Evolutionary conservation across 2,329 filamentous ascomycete genomes (phyloP), one percentile per base, ranked within the genome.

Genomic region (Aureobasidium sp.): DNA sequence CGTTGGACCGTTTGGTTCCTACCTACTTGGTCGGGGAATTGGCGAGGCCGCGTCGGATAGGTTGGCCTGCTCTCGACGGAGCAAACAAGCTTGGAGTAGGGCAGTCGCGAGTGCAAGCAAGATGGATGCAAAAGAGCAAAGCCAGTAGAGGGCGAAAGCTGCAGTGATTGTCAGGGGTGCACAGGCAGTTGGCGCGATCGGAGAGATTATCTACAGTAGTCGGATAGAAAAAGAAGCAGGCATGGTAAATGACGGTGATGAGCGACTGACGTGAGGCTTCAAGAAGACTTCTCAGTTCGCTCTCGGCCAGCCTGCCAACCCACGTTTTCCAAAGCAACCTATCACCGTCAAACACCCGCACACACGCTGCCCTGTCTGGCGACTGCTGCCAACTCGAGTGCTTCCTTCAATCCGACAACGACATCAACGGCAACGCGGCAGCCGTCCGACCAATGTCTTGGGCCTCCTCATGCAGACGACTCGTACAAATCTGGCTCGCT

Each of bases 391-490:
- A 45, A 45, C 43, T 13, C 43, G 27, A 15, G 21, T 29, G 49
- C 49, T 53, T 19, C 35, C 35, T 11, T 53, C 35, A 19, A 29
- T 40, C 33, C 49, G 49, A 35, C 25, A 19, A 43, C 31, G 42
- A 49, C 38, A 29, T 7, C 43, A 47, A 40, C 55, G 43, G 42
- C 43, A 46, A 21, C 25, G 53, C 53, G 53, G 53, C 55, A 46
- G 38, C 53, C 53, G 53, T 57, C 53, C 53, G 19, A 47, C 62
- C 51, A 47, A 46, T 61, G 54, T 57, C 59, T 42, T 61, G 59
- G 53, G 37, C 53, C 53, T 49, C 58, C 57, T 54, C 53, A 60
- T 54, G 53, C 60, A 49, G 59, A 61, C 46, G 43, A 58, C 55
- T 49, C 42, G 55, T 38, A 49, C 55, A 58, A 58, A 58, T 31